phyloP scores from a whole-genome alignment of 1,139 yeast genomes.

The Lodderomyces pseudojiufengensis region DNA sequence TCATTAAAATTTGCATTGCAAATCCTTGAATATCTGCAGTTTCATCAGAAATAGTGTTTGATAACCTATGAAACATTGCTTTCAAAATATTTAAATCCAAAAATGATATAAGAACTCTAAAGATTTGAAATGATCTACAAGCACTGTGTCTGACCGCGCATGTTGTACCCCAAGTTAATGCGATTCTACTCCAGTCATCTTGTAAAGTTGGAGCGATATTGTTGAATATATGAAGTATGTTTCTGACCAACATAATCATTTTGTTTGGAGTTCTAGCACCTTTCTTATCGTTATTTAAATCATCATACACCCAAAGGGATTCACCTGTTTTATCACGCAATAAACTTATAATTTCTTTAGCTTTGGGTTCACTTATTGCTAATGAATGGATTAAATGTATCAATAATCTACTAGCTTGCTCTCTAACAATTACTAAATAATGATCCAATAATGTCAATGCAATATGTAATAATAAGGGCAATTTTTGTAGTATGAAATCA shows the following conservation, averaged over 20 bases:
- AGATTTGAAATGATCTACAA: constrained; percentile 90
- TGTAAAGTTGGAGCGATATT: constrained; percentile 53
- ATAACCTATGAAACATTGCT: constrained; percentile 89
- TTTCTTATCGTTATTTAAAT: constrained; percentile 67
- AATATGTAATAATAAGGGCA: constrained; percentile 81
- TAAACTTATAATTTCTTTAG: constrained; percentile 50
- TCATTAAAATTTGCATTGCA: constrained; percentile 96
- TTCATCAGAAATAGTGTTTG: constrained; percentile 89
- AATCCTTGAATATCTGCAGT: constrained; percentile 91
- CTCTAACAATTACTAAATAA: constrained; percentile 76
- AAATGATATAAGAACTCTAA: constrained; percentile 73
- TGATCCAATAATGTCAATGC: constrained; percentile 83
- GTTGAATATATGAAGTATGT: constrained; percentile 56
- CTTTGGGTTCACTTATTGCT: constrained; percentile 51
- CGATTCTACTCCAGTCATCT: constrained; percentile 78
- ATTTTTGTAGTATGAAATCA: constrained; percentile 48
- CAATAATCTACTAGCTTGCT: constrained; percentile 75
- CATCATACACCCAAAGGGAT: constrained; percentile 81
- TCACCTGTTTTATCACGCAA: constrained; percentile 45
- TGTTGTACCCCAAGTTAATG: constrained; percentile 92
- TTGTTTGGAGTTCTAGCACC: constrained; percentile 86
- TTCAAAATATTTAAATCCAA: constrained; percentile 86
- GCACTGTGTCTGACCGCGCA: constrained; percentile 98
- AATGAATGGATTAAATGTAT: constrained; percentile 69
- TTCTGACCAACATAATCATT: constrained; percentile 77